These are phyloP conservation scores for Coccinonectria pachysandricola DNA, from an alignment of 2,329 filamentous ascomycete species.

Conservation along the genomic window DNA sequence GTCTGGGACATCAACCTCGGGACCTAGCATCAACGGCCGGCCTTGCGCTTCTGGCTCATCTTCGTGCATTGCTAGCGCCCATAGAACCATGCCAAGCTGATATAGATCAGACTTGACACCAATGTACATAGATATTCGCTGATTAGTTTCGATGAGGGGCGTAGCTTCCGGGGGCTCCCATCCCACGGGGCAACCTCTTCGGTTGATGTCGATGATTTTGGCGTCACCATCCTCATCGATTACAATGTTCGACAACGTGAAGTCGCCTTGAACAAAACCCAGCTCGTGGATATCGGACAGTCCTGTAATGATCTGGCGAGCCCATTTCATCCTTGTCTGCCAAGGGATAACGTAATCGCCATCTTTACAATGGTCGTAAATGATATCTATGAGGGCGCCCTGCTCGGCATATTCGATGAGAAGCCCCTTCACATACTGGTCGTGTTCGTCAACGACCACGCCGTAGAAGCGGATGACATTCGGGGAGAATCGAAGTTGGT, in stretches of 20 bases:
- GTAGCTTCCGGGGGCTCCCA: constrained; percentile 95
- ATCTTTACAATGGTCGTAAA: constrained; percentile 65
- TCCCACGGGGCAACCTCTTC: constrained; percentile 89
- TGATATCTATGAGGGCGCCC: constrained; percentile 80
- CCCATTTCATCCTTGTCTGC: constrained; percentile 74
- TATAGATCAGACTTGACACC: constrained; percentile 95
- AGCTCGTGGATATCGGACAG: constrained; percentile 89
- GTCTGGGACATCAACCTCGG: constrained; percentile 55
- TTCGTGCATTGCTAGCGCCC: constrained; percentile 76
- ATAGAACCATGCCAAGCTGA: constrained; percentile 94
- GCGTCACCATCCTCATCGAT: constrained; percentile 76
- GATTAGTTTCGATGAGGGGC: constrained; percentile 73
- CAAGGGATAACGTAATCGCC: constrained; percentile 51
- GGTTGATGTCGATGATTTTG: constrained; percentile 97
- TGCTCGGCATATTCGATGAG: constrained; percentile 80
- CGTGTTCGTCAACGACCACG: constrained; percentile 80
- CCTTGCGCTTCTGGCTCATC: constrained; percentile 80
- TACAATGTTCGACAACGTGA: constrained; percentile 94
- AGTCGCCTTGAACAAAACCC: constrained; percentile 94
- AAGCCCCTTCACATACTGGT: constrained; percentile 73
- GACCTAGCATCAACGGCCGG: constrained; percentile 53
- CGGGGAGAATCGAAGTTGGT: constrained; percentile 58
- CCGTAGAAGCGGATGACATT: constrained; percentile 82
- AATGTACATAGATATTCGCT: constrained; percentile 93
- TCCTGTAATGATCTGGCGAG: constrained; percentile 79